Conservation (phyloP, 2,329 filamentous ascomycete genomes). For the Alternaria angustiovoidea region DNA sequence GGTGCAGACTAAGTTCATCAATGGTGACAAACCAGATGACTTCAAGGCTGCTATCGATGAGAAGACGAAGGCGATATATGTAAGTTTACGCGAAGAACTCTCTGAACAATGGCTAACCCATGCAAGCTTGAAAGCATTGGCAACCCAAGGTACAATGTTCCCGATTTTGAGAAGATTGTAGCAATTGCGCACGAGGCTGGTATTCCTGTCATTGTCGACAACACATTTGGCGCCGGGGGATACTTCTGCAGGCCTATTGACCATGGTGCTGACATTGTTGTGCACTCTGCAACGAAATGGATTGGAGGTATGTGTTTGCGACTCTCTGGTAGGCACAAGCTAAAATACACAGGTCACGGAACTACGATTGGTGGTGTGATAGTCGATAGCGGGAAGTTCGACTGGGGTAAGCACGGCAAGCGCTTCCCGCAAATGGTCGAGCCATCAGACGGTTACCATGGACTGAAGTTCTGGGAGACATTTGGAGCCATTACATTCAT, state of each 20-base stretch:
- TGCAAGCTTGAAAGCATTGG: constrained; percentile 77
- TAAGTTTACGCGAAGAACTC: constrained; percentile 47
- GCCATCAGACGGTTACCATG: constrained; percentile 88
- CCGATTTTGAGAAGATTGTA: constrained; percentile 86
- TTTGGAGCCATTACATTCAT: constrained; percentile 85
- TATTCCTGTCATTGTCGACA: constrained; percentile 72
- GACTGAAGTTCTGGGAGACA: constrained; percentile 92
- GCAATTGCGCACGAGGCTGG: constrained; percentile 76
- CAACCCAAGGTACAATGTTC: constrained; percentile 92
- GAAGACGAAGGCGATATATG: constrained; percentile 89
- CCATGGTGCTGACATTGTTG: constrained; percentile 90
- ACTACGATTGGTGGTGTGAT: constrained; percentile 89
- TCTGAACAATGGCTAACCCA: background rate
- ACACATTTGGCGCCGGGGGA: constrained; percentile 93
- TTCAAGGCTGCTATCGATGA: constrained; percentile 87
- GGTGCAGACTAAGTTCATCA: constrained; percentile 86
- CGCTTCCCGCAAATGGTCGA: constrained; percentile 95
- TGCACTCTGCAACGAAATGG: constrained; percentile 96
- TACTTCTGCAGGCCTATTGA: constrained; percentile 88
- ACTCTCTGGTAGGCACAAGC: background rate
- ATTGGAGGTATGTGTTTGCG: constrained; percentile 71
- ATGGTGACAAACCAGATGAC: constrained; percentile 79
- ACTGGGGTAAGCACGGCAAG: constrained; percentile 84
- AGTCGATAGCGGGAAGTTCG: constrained; percentile 88
- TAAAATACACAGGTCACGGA: constrained; percentile 65